Percentiles rank a stretch among this genome's conserved stretches.
phyloP scores from a whole-genome alignment of 83 land plant genomes.

The Picea engelmannii region DNA sequence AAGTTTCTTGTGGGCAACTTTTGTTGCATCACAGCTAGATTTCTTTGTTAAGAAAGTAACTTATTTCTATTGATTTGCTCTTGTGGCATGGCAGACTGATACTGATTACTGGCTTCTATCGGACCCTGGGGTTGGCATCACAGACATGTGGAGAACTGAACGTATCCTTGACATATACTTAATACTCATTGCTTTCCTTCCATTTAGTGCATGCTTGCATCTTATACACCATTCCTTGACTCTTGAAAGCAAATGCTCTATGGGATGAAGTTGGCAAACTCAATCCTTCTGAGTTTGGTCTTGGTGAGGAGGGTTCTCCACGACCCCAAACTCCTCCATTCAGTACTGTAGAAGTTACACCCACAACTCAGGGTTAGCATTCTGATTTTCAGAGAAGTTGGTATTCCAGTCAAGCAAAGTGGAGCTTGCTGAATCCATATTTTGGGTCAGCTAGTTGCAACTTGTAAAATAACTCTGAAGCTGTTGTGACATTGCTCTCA shows the following conservation, averaged over 20 bases:
- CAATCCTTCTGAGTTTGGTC: constrained; percentile 11
- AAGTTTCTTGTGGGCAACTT: constrained; percentile 28
- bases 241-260: constrained; percentile 6
- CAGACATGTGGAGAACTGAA: constrained; percentile 82
- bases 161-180: constrained; percentile 59
- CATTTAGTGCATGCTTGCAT: background rate
- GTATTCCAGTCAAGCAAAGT: background rate
- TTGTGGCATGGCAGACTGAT: constrained; percentile 43
- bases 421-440: constrained; percentile 4
- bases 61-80: background rate
- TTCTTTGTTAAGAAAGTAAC: background rate
- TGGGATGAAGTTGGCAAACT: constrained; percentile 8
- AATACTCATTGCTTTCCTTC: background rate
- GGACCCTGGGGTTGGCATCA: constrained; percentile 74
- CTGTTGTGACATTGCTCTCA: constrained; percentile 4
- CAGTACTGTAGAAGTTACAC: background rate
- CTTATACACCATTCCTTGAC: background rate
- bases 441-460: background rate
- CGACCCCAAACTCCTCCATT: constrained; percentile 15
- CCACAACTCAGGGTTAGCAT: background rate
- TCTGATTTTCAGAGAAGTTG: background rate
- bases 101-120: constrained; percentile 85
- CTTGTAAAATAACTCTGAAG: background rate
- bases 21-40: background rate
- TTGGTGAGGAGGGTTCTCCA: constrained; percentile 14